Base-by-base conservation (phyloP, 164 flowering plant species). In the Dillenia suffruticosa region DNA sequence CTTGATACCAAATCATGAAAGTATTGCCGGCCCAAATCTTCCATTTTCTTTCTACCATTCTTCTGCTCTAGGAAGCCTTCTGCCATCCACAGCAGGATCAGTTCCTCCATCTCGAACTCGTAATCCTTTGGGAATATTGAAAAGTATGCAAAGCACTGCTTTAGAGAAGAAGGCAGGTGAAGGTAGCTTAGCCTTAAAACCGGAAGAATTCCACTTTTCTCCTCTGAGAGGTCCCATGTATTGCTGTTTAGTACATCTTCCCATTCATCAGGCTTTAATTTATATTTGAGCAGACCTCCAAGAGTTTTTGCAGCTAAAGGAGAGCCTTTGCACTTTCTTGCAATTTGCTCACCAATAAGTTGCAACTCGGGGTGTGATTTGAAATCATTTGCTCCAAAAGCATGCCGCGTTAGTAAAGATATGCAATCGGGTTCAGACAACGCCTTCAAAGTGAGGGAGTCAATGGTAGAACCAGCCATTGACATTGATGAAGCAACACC, bases 281-380 rank as follows among this genome's bases (percentile, higher is more conserved):
- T 68, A 2, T 8, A 13, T 19, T 10, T 16, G 49, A 74, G 8
- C 1, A 57, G 24, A 9, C 78, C 47, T 53, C 74, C 72, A 1
- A 74, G 50, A 2, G 62, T 45, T 11, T 22, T 64, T 10, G 63
- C 57, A 9, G 58, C 67, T 6, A 67, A 43, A 17, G 74, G 69
- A 13, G 61, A 49, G 0, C 66, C 64, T 10, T 24, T 12, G 12
- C 66, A 73, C 51, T 60, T 68, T 10, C 13, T 58, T 12, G 58
- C 56, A 26, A 73, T 69, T 32, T 68, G 65, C 51, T 63, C 51
- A 2, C 72, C 72, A 11, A 73, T 49, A 1, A 26, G 11, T 11
- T 60, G 11, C 19, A 68, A 2, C 13, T 68, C 26, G 2, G 64
- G 49, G 40, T 53, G 10, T 3, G 43, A 14, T 24, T 32, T 40